Evolutionary conservation across 192 early-diverging fungal species (phyloP).

Genomic region (Spizellomyces sp.): DNA sequence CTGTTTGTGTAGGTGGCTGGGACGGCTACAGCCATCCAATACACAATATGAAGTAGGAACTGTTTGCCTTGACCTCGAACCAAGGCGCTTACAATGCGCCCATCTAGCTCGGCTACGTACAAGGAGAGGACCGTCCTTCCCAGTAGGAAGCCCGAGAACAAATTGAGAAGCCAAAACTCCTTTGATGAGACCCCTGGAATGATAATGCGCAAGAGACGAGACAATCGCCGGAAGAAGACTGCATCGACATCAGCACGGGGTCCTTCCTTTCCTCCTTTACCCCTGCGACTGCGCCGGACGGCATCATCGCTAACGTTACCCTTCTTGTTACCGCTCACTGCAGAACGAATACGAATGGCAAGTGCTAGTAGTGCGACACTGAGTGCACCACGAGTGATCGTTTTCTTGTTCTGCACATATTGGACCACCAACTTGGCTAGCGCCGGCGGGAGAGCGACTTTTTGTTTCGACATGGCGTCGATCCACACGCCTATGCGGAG

Average conservation of each 20-base stretch:
- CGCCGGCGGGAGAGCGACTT: conserved; percentile 30
- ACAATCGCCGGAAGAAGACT: conserved; percentile 66
- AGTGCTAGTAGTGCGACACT: conserved; percentile 16
- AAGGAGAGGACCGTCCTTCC: conserved; percentile 89
- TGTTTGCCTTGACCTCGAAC: conserved; percentile 75
- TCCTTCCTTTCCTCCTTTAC: conserved; percentile 28
- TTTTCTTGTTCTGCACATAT: conserved; percentile 34
- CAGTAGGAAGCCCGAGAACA: conserved; percentile 87
- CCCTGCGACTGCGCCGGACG: background rate
- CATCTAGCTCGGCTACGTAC: conserved; percentile 86
- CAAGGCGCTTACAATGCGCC: conserved; percentile 78
- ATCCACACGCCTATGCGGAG: background rate
- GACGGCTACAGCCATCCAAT: conserved; percentile 92
- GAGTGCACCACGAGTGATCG: conserved; percentile 20
- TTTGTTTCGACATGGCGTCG: conserved; percentile 5
- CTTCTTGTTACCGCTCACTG: conserved; percentile 6
- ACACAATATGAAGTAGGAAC: conserved; percentile 82
- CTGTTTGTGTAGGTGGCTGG: conserved; percentile 97
- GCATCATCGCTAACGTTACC: background rate
- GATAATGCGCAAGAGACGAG: conserved; percentile 73
- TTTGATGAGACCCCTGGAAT: conserved; percentile 82
- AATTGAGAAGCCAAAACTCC: conserved; percentile 83
- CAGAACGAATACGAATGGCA: conserved; percentile 22
- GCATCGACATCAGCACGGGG: conserved; percentile 51
- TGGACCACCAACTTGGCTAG: conserved; percentile 26